Percentiles rank a stretch among this genome's conserved stretches.
Conservation (phyloP, 805 yeast species). For the Saccharomycopsis olivae region DNA sequence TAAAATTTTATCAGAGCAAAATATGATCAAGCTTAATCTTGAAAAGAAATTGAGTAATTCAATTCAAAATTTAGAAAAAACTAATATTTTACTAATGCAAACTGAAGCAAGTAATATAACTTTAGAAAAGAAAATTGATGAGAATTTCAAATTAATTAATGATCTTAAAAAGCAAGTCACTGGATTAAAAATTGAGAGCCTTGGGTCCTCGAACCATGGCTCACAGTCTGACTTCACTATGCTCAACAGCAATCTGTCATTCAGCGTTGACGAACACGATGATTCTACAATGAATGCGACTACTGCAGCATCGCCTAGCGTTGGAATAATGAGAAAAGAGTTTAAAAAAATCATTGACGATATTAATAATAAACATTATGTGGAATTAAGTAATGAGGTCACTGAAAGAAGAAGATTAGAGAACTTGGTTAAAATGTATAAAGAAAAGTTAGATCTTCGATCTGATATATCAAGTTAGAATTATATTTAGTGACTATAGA, state of each 20-base stretch:
- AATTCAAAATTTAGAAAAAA: constrained; percentile 17
- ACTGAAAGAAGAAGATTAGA: constrained; percentile 27
- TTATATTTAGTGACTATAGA: not conserved
- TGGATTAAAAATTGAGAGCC: constrained; percentile 27
- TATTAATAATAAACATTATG: constrained; percentile 36
- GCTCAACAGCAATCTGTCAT: no score
- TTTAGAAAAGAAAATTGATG: constrained; percentile 9
- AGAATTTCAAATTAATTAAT: constrained; percentile 31
- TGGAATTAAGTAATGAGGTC: constrained; percentile 33
- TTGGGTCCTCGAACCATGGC: constrained; percentile 22
- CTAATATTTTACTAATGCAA: constrained; percentile 13
- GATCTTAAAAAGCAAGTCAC: constrained; percentile 31
- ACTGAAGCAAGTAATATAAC: constrained; percentile 11
- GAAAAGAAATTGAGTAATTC: constrained; percentile 26
- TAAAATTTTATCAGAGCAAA: constrained; percentile 32
- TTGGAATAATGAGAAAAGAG: constrained; percentile 19
- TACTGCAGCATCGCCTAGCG: constrained; percentile 7
- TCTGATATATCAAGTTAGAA: not conserved
- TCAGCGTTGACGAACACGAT: no score
- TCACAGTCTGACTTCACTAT: not conserved
- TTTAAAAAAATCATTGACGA: constrained; percentile 24
- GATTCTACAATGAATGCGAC: not conserved
- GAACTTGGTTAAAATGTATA: constrained; percentile 18
- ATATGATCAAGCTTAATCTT: constrained; percentile 27
- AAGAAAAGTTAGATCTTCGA: constrained; percentile 3